A percentile compares a stretch with the other conserved stretches of the same genome.
Conservation (phyloP, 192 early-diverging fungal genomes). For the Linnemannia hyalina region DNA sequence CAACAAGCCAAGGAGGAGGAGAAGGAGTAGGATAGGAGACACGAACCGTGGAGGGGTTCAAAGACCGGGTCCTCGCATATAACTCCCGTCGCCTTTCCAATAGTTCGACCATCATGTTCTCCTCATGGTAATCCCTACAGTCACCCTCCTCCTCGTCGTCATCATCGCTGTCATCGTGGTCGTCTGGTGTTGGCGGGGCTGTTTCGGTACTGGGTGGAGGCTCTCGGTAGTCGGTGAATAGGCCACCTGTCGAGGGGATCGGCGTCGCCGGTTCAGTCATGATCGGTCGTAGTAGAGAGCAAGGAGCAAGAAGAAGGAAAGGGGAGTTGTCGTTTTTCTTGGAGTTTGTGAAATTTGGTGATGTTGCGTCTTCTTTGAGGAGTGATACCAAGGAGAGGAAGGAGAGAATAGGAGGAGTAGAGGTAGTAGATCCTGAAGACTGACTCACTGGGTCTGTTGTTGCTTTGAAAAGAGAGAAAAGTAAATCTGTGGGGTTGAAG, state of each 20-base stretch:
- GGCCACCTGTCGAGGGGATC: not conserved
- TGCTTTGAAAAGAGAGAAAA: not conserved
- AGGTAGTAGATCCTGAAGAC: not conserved
- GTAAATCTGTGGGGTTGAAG: not conserved
- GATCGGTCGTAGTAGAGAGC: not conserved
- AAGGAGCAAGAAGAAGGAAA: not conserved
- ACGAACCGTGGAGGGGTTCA: not conserved
- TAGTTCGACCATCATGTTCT: conserved; percentile 6
- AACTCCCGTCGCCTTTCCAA: not conserved
- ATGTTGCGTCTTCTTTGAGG: not conserved
- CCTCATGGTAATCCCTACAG: not conserved
- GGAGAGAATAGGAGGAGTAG: not conserved
- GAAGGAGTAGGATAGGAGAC: not conserved
- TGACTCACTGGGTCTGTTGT: not conserved
- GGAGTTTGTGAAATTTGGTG: not conserved
- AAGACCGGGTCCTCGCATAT: not conserved
- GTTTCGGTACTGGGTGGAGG: not conserved
- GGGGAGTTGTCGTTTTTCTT: too few species aligned
- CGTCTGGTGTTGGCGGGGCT: not conserved
- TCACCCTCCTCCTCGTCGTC: not conserved
- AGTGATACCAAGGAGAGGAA: not conserved
- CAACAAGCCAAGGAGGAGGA: not conserved
- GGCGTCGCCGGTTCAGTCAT: not conserved
- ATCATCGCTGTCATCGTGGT: not conserved
- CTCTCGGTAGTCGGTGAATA: not conserved